phyloP scores from a whole-genome alignment of 1,139 yeast species.

The Taphrina pruni region DNA sequence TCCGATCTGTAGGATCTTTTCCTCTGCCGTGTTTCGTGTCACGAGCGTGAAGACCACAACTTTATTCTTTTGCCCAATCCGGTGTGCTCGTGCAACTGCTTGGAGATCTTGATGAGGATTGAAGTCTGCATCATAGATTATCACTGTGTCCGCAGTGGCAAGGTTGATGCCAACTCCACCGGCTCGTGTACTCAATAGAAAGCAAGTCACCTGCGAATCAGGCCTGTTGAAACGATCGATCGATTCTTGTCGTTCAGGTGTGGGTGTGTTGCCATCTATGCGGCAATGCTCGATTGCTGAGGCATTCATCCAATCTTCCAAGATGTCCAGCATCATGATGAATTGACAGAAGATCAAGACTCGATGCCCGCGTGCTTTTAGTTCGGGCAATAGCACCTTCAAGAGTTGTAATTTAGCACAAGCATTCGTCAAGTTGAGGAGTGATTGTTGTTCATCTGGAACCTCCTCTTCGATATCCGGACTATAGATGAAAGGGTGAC shows the following conservation, averaged over 20 bases:
- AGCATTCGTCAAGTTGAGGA: constrained; percentile 44
- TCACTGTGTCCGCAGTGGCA: constrained; percentile 87
- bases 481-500: constrained; percentile 47
- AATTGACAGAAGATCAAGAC: constrained; percentile 83
- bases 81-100: constrained; percentile 89
- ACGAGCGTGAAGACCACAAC: constrained; percentile 79
- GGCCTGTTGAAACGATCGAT: constrained; percentile 75
- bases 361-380: constrained; percentile 75
- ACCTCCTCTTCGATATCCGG: constrained; percentile 45
- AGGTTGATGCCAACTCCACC: constrained; percentile 84
- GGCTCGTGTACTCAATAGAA: constrained; percentile 81
- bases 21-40: constrained; percentile 79
- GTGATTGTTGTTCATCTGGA: constrained; percentile 39
- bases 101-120: constrained; percentile 92
- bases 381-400: constrained; percentile 75
- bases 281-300: constrained; percentile 72
- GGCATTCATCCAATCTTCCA: constrained; percentile 79
- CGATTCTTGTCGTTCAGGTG: constrained; percentile 77
- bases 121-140: constrained; percentile 89
- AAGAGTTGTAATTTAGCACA: constrained; percentile 77
- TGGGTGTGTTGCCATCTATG: constrained; percentile 72
- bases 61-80: constrained; percentile 88
- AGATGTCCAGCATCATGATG: constrained; percentile 88
- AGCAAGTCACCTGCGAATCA: constrained; percentile 74
- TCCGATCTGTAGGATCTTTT: constrained; percentile 79